Percentiles rank a stretch among this genome's conserved stretches.
phyloP scores from a whole-genome alignment of 257 asterid species.

The Verbena officinalis region DNA sequence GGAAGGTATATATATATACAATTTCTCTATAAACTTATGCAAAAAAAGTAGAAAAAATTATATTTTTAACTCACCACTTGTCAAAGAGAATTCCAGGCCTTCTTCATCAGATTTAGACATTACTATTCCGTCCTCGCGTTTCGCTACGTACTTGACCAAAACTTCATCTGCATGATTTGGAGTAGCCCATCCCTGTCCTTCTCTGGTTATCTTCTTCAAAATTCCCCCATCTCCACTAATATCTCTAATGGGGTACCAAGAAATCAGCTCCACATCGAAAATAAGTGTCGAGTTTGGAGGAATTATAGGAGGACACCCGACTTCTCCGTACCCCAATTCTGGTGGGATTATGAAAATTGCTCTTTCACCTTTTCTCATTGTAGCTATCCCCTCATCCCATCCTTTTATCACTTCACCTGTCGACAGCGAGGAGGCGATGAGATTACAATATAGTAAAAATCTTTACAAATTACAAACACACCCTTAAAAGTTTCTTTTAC shows the following conservation, averaged over 20 bases:
- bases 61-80: slow-evolving; percentile 37
- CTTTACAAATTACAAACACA: too few species aligned
- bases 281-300: slow-evolving; percentile 68
- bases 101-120: slow-evolving; percentile 46
- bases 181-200: slow-evolving; percentile 79
- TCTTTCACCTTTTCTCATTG: slow-evolving; percentile 69
- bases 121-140: slow-evolving; percentile 38
- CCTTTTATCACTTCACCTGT: slow-evolving; percentile 72
- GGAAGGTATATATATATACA: neutral
- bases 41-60: neutral
- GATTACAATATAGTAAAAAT: too few species aligned
- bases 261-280: slow-evolving; percentile 54
- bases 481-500: neutral
- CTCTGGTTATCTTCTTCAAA: slow-evolving; percentile 52
- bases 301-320: slow-evolving; percentile 54
- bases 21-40: too few species aligned
- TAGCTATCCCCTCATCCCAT: slow-evolving; percentile 65
- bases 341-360: slow-evolving; percentile 63
- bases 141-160: slow-evolving; percentile 56
- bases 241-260: slow-evolving; percentile 63
- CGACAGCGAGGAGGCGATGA: too few species aligned
- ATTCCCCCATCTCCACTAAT: slow-evolving; percentile 62
- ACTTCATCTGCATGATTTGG: slow-evolving; percentile 63
- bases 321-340: slow-evolving; percentile 54
- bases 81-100: slow-evolving; percentile 47